Conservation (phyloP, 108 stramenopile genomes). For the Skeletonema costatum region DNA sequence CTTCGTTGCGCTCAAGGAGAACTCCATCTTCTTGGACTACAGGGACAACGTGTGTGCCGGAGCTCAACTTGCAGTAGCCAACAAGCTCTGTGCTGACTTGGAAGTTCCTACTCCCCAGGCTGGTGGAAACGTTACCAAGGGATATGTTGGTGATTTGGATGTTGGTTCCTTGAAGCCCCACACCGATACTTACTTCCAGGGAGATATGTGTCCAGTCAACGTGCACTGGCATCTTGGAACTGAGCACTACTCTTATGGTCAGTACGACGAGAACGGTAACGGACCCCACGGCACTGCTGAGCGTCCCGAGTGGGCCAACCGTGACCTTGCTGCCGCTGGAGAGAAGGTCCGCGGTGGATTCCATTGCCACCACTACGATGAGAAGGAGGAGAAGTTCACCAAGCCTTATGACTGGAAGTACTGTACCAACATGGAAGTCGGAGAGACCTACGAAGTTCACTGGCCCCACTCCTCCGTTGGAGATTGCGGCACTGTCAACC, state of each 20-base stretch:
- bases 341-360: neutral
- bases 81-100: too few relatives aligned
- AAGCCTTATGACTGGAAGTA: constrained; percentile 51
- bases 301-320: too few relatives aligned
- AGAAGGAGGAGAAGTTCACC: constrained; percentile 40
- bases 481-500: too few relatives aligned
- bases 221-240: constrained; percentile 32
- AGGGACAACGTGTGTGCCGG: too few relatives aligned
- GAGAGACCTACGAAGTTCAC: constrained; percentile 65
- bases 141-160: constrained; percentile 31
- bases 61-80: too few relatives aligned
- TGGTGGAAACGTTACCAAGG: constrained; percentile 39
- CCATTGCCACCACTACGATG: constrained; percentile 46
- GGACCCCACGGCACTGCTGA: too few relatives aligned
- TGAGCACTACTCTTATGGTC: too few relatives aligned
- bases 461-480: constrained; percentile 31
- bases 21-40: constrained; percentile 7
- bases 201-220: constrained; percentile 49
- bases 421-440: constrained; percentile 56
- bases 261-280: too few relatives aligned
- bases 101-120: too few relatives aligned
- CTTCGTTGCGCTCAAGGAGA: neutral
- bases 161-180: constrained; percentile 34
- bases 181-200: neutral
- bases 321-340: too few relatives aligned